phyloP scores from a whole-genome alignment of 2,329 filamentous ascomycete species.

The Fusarium subglutinans region DNA sequence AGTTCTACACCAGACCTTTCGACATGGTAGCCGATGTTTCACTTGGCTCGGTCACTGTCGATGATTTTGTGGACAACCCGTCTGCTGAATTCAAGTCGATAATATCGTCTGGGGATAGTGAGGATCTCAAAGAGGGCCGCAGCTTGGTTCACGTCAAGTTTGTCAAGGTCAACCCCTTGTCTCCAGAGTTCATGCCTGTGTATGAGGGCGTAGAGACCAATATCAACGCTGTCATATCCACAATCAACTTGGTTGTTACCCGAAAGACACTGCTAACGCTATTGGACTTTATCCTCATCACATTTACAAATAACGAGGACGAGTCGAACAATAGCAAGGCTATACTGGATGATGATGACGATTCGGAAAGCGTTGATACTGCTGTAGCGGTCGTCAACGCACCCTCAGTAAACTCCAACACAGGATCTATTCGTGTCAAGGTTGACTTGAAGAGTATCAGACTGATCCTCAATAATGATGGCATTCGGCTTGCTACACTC shows the following conservation, averaged over 20 bases:
- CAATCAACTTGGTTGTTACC: slow-evolving; percentile 95
- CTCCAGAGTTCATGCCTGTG: slow-evolving; percentile 90
- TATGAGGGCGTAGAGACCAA: slow-evolving; percentile 96
- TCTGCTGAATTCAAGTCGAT: slow-evolving; percentile 95
- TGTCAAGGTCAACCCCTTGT: slow-evolving; percentile 86
- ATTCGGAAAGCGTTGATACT: slow-evolving; percentile 50
- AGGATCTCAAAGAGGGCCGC: slow-evolving; percentile 78
- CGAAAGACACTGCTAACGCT: slow-evolving; percentile 91
- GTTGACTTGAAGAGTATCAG: slow-evolving; percentile 93
- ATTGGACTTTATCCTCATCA: slow-evolving; percentile 91
- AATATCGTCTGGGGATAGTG: slow-evolving; percentile 80
- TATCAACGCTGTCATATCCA: slow-evolving; percentile 88
- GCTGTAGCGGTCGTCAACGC: slow-evolving; percentile 44
- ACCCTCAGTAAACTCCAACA: slow-evolving; percentile 49
- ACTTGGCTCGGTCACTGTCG: slow-evolving; percentile 84
- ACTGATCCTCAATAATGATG: slow-evolving; percentile 96
- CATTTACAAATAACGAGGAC: slow-evolving; percentile 75
- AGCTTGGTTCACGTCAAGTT: slow-evolving; percentile 92
- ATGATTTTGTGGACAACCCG: slow-evolving; percentile 93
- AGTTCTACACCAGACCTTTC: slow-evolving; percentile 87
- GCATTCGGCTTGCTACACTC: slow-evolving; percentile 90
- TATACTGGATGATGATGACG: slow-evolving; percentile 49
- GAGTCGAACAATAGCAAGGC: slow-evolving; percentile 49
- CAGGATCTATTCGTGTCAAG: slow-evolving; percentile 89
- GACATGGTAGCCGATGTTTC: slow-evolving; percentile 95